Evolutionary conservation across 257 asterid species (phyloP).

Genomic region (Linderniella brevidens): DNA sequence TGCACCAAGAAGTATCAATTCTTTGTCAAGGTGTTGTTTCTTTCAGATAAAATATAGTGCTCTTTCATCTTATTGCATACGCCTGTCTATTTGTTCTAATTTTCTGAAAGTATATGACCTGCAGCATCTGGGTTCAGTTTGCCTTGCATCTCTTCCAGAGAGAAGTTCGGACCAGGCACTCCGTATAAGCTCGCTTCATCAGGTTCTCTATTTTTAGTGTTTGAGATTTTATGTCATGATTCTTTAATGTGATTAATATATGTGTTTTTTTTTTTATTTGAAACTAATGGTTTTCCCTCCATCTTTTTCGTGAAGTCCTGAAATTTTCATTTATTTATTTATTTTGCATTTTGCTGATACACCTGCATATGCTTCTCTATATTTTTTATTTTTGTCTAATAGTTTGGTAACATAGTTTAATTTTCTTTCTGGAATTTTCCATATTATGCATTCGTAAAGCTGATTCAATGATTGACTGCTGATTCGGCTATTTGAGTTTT

Average conservation of each 20-base stretch:
- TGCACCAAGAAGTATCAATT: conserved; percentile 65
- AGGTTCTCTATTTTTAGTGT: conserved; percentile 25
- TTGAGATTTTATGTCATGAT: background rate
- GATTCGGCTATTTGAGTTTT: no score
- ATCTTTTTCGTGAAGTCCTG: no score
- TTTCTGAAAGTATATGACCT: conserved; percentile 9
- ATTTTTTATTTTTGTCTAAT: no score
- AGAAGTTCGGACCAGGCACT: conserved; percentile 55
- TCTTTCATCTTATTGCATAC: conserved; percentile 1
- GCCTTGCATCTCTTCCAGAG: conserved; percentile 68
- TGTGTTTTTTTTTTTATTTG: background rate
- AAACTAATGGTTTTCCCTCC: background rate
- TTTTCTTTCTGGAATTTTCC: no score
- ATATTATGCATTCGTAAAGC: no score
- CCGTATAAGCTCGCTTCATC: conserved; percentile 90
- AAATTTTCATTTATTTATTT: no score
- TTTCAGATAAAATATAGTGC: background rate
- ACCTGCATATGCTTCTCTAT: no score
- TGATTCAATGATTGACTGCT: no score
- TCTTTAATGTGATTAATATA: background rate
- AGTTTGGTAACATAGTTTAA: no score
- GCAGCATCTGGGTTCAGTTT: conserved; percentile 74
- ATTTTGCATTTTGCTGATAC: no score
- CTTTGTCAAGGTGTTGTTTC: conserved; percentile 54
- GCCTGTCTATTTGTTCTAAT: conserved; percentile 10